Percentiles rank a stretch among this genome's conserved stretches.
Conservation (phyloP, 2,329 filamentous ascomycete genomes). For the Cyphellophora attinorum region DNA sequence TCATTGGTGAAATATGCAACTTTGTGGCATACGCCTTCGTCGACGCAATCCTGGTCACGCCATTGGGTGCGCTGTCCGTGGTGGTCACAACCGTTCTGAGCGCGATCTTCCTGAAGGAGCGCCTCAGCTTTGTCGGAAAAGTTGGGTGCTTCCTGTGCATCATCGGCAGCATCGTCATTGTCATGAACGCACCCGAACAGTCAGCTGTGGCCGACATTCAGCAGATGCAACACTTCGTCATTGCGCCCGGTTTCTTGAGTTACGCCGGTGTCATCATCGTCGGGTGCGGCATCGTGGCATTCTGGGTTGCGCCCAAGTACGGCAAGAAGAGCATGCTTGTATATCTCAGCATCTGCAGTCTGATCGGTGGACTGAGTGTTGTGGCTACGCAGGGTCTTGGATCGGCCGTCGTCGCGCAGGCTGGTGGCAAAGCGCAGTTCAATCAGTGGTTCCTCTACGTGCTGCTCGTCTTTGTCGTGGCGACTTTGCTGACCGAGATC, state of each 20-base stretch:
- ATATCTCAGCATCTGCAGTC: constrained; percentile 91
- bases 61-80: constrained; percentile 80
- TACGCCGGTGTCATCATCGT: constrained; percentile 78
- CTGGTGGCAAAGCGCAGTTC: constrained; percentile 73
- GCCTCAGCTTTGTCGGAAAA: constrained; percentile 90
- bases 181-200: constrained; percentile 80
- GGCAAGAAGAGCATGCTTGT: constrained; percentile 97
- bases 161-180: constrained; percentile 84
- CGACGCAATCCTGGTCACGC: constrained; percentile 90
- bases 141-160: constrained; percentile 94
- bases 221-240: constrained; percentile 81
- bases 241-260: constrained; percentile 73
- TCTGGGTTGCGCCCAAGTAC: constrained; percentile 77
- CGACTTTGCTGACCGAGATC: constrained; percentile 86
- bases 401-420: constrained; percentile 80
- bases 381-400: constrained; percentile 91
- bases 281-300: constrained; percentile 59
- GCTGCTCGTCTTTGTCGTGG: constrained; percentile 77
- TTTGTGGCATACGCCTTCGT: constrained; percentile 96
- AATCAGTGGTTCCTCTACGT: constrained; percentile 98
- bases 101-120: constrained; percentile 90
- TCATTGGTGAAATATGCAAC: constrained; percentile 91
- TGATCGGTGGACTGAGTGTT: constrained; percentile 87
- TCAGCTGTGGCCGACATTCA: constrained; percentile 81
- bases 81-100: constrained; percentile 87